phyloP scores from a whole-genome alignment of 139 green algal species.

The Tetratostichococcus sp. region DNA sequence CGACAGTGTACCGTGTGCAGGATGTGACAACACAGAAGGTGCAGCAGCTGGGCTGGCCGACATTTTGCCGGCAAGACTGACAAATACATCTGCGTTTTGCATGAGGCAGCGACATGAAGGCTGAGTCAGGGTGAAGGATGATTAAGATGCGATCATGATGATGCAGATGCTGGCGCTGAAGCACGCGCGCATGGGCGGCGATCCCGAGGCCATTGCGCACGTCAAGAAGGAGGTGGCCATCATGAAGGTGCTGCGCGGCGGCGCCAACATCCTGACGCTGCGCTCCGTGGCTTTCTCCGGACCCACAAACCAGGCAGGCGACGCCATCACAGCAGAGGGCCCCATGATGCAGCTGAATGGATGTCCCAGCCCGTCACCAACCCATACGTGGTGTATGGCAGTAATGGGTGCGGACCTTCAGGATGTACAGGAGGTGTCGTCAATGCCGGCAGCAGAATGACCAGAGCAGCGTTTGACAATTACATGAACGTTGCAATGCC shows the following conservation, averaged over 20 bases:
- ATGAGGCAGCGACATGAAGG: too few species aligned
- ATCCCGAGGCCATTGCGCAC: slow-evolving; percentile 43
- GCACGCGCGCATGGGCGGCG: slow-evolving; percentile 61
- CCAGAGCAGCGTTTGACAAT: too few species aligned
- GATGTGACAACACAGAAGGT: slow-evolving; percentile 13
- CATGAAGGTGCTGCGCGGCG: slow-evolving; percentile 26
- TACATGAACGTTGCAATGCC: background rate
- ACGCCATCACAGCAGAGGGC: slow-evolving; percentile 6
- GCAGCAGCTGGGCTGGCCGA: too few species aligned
- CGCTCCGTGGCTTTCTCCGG: slow-evolving; percentile 55
- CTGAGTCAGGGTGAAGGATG: too few species aligned
- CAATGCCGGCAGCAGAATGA: too few species aligned
- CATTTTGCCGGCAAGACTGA: too few species aligned
- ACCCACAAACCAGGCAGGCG: background rate
- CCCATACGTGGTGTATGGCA: too few species aligned
- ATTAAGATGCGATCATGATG: too few species aligned
- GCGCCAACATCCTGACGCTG: slow-evolving; percentile 60
- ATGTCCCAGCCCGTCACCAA: too few species aligned
- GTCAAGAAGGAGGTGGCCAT: slow-evolving; percentile 36
- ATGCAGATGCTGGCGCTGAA: slow-evolving; percentile 51
- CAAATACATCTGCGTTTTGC: too few species aligned
- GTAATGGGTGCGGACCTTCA: too few species aligned
- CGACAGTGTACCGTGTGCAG: slow-evolving; percentile 59
- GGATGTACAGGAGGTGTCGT: too few species aligned
- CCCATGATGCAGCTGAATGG: background rate